A percentile compares a stretch with the other conserved stretches of the same genome.
Evolutionary conservation across 495 filamentous ascomycete genomes (phyloP).

Genomic region (Extremus antarcticus): DNA sequence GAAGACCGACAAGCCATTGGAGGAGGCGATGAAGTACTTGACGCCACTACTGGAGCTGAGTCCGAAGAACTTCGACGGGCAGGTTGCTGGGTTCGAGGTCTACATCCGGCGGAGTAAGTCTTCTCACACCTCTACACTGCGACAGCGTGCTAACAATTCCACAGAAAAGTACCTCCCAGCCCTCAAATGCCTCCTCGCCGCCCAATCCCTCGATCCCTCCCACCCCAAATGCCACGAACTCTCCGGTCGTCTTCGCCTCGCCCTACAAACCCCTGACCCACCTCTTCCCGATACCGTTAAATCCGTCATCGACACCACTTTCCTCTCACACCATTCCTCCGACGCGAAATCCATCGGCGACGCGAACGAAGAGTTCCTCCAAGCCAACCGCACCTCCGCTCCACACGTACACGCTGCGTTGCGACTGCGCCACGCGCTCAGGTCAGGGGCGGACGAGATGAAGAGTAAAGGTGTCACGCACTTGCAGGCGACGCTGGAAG

Average conservation of each 20-base stretch:
- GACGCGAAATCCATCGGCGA: slow-evolving; percentile 44
- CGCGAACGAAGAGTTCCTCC: slow-evolving; percentile 56
- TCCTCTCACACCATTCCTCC: slow-evolving; percentile 43
- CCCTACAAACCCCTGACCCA: slow-evolving; percentile 43
- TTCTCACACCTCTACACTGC: neutral
- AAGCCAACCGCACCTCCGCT: slow-evolving; percentile 51
- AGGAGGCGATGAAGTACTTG: slow-evolving; percentile 81
- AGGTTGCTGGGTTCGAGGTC: slow-evolving; percentile 83
- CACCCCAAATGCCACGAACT: slow-evolving; percentile 73
- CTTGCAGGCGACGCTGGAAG: slow-evolving; percentile 45
- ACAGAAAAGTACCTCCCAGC: slow-evolving; percentile 76
- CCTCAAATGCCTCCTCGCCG: slow-evolving; percentile 70
- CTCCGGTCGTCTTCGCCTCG: slow-evolving; percentile 54
- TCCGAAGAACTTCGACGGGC: slow-evolving; percentile 70
- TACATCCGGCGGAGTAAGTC: slow-evolving; percentile 64
- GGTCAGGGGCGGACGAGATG: slow-evolving; percentile 34
- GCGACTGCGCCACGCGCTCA: slow-evolving; percentile 48
- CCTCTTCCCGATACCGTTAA: slow-evolving; percentile 49
- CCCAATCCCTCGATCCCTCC: slow-evolving; percentile 53
- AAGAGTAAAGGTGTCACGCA: slow-evolving; percentile 49
- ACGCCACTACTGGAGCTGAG: slow-evolving; percentile 66
- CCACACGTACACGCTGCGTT: slow-evolving; percentile 54
- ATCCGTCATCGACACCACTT: slow-evolving; percentile 55
- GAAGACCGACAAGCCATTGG: slow-evolving; percentile 61
- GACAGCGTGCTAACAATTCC: slow-evolving; percentile 22